Evolutionary conservation across 139 green algal genomes (phyloP).

Genomic region (Yamagishiella unicocca): DNA sequence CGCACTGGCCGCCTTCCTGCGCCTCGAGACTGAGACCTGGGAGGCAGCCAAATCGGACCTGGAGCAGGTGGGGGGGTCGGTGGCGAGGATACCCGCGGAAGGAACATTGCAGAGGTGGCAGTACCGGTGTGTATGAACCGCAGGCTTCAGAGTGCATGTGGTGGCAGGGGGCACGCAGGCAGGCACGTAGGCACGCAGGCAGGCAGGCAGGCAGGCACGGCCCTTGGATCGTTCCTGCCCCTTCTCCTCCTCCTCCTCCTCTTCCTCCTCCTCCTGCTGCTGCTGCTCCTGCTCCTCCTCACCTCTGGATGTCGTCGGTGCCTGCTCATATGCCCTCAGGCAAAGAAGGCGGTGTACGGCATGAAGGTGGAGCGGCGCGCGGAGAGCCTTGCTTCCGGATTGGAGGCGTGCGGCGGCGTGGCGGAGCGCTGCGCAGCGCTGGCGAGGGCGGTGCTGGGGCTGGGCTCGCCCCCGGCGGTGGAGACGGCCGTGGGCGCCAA

Average conservation of each 20-base stretch:
- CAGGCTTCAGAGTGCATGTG: no score
- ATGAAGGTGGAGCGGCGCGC: conserved; percentile 43
- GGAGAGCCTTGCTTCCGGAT: conserved; percentile 12
- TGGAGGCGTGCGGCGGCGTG: not conserved
- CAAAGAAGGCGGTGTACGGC: conserved; percentile 40
- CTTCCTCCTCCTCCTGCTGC: not conserved
- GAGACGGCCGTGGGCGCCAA: not conserved
- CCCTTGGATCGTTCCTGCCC: no score
- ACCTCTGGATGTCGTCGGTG: not conserved
- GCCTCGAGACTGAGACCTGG: conserved; percentile 13
- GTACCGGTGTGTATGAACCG: no score
- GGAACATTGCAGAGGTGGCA: no score
- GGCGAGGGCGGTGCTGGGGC: not conserved
- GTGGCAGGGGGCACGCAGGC: no score
- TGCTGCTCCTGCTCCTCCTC: not conserved
- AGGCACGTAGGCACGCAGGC: no score
- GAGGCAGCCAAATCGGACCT: not conserved
- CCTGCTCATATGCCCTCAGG: not conserved
- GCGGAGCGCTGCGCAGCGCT: not conserved
- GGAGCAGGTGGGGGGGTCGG: conserved; percentile 1
- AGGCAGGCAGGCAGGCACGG: no score
- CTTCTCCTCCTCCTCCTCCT: not conserved
- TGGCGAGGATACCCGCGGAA: not conserved
- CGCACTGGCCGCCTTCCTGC: conserved; percentile 18
- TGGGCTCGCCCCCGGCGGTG: not conserved